Percentiles rank a stretch among this genome's conserved stretches.
These are phyloP conservation scores for Trichoderma sp. DNA, from an alignment of 2,329 filamentous ascomycete genomes.

Conservation along the genomic window DNA sequence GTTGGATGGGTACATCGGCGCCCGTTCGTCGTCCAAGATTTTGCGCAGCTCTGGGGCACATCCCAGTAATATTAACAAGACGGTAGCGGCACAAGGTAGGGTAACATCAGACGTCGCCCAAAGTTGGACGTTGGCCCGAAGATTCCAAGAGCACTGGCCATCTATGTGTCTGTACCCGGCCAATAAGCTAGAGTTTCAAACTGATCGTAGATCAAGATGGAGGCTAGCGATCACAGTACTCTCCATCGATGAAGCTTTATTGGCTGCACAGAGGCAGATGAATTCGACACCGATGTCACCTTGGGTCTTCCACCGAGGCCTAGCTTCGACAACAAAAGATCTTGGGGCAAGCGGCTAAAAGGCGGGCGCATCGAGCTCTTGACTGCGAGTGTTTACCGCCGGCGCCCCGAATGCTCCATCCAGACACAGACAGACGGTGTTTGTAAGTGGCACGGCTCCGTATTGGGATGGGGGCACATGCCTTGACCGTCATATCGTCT, in stretches of 20 bases:
- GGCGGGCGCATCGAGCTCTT: not conserved
- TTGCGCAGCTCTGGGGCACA: not conserved
- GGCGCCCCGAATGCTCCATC: not conserved
- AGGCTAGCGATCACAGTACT: not conserved
- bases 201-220: conserved; percentile 20
- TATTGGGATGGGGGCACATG: not conserved
- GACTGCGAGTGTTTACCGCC: not conserved
- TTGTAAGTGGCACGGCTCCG: not conserved
- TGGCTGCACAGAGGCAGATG: not conserved
- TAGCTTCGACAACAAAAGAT: not conserved
- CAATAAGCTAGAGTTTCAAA: not conserved
- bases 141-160: conserved; percentile 17
- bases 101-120: not conserved
- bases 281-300: not conserved
- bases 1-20: not conserved
- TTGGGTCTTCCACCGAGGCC: not conserved
- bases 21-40: not conserved
- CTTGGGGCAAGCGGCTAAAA: not conserved
- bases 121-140: not conserved
- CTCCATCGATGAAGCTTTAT: not conserved
- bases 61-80: not conserved
- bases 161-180: not conserved
- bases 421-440: not conserved
- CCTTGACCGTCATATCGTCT: conserved; percentile 3
- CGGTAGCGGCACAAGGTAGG: not conserved